Conservation (phyloP, 768 basidiomycete genomes). For the Sarcodon aspratus region DNA sequence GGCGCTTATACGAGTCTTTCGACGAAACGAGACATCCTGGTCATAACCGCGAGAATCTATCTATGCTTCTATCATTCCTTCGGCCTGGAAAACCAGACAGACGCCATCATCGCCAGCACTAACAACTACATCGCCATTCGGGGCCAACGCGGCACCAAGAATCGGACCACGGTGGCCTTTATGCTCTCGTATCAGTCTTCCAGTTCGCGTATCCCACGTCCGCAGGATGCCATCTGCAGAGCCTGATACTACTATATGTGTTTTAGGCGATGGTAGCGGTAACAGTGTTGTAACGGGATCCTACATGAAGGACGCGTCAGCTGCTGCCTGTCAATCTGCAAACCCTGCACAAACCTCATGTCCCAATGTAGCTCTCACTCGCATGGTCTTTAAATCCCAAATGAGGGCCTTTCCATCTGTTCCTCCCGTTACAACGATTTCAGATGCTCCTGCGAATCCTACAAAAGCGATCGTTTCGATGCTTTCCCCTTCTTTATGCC, state of each 20-base stretch:
- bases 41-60: too few species aligned
- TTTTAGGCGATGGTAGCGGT: constrained; percentile 61
- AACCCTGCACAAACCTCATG: constrained; percentile 53
- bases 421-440: constrained; percentile 72
- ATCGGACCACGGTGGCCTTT: constrained; percentile 75
- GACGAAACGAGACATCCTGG: too few species aligned
- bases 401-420: constrained; percentile 93
- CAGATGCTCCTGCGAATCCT: constrained; percentile 49
- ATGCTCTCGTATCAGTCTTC: constrained; percentile 66
- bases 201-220: constrained; percentile 91
- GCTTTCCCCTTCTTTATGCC: constrained; percentile 80
- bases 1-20: too few species aligned
- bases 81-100: constrained; percentile 75
- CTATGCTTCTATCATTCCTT: constrained; percentile 9
- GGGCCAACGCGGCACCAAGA: constrained; percentile 61
- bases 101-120: constrained; percentile 88
- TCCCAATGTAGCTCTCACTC: constrained; percentile 67
- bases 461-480: constrained; percentile 82
- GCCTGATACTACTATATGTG: constrained; percentile 71
- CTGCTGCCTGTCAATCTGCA: too few species aligned
- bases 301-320: constrained; percentile 26
- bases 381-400: constrained; percentile 88
- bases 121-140: constrained; percentile 62
- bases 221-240: constrained; percentile 81
- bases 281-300: constrained; percentile 81